Conservation (phyloP, 768 basidiomycete species). For the Stropharia rugosoannulata region DNA sequence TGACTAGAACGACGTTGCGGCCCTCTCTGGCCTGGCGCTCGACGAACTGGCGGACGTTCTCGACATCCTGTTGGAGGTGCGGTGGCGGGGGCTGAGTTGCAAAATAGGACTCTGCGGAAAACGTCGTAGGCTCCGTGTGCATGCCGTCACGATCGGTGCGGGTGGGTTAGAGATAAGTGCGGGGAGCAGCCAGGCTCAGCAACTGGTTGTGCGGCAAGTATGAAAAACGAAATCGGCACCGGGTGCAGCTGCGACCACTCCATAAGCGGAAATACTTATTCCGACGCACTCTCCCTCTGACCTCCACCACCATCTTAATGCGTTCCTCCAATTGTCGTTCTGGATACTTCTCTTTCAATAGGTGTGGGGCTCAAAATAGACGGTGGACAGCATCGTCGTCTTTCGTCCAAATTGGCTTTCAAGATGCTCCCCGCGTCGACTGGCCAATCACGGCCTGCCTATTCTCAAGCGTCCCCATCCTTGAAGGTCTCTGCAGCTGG, state of each 20-base stretch:
- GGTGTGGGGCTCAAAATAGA: no score
- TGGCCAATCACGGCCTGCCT: no score
- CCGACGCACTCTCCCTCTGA: neutral
- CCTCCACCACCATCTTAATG: neutral
- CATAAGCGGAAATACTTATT: conserved; percentile 2
- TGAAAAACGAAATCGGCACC: neutral
- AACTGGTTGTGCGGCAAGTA: neutral
- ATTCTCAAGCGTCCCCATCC: no score
- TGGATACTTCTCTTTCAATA: no score
- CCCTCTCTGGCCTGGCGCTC: conserved; percentile 59
- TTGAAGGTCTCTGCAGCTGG: neutral
- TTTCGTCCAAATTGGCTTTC: no score
- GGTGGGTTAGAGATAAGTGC: neutral
- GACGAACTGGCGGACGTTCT: conserved; percentile 67
- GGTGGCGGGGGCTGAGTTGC: conserved; percentile 80
- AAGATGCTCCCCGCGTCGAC: no score
- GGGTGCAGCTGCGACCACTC: no score
- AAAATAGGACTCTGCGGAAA: conserved; percentile 91
- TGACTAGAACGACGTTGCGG: conserved; percentile 88
- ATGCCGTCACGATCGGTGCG: conserved; percentile 12
- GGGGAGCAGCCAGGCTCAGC: neutral
- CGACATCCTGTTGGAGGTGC: conserved; percentile 67
- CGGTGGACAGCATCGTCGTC: no score
- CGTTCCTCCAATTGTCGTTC: neutral
- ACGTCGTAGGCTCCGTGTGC: conserved; percentile 41